These are phyloP conservation scores for Iris pallida DNA, from an alignment of 116 monocot genomes.

Conservation along the genomic window DNA sequence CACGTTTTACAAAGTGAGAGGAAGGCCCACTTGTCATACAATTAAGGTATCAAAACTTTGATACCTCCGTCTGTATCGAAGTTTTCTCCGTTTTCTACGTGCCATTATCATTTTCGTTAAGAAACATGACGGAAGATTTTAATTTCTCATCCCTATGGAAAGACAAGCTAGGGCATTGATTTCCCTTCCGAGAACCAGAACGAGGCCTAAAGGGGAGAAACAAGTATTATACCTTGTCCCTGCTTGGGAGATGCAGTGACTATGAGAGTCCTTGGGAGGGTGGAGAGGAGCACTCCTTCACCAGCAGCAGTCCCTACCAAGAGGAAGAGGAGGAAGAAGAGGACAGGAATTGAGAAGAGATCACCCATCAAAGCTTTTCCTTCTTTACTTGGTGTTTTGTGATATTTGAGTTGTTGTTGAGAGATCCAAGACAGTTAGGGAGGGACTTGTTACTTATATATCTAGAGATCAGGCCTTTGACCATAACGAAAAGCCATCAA, in stretches of 20 bases:
- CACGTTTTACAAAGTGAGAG: too few species aligned
- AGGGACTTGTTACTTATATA: neutral
- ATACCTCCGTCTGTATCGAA: too few species aligned
- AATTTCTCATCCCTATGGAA: too few species aligned
- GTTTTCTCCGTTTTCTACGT: too few species aligned
- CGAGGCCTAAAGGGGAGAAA: too few species aligned
- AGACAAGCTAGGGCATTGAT: too few species aligned
- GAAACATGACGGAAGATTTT: too few species aligned
- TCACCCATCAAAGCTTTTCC: neutral
- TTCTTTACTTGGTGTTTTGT: neutral
- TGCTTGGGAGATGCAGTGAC: conserved; percentile 36
- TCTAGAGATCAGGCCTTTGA: neutral
- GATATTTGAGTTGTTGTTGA: neutral
- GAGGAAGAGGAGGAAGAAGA: neutral
- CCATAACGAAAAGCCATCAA: neutral
- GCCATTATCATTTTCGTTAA: too few species aligned
- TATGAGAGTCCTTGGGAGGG: conserved; percentile 29
- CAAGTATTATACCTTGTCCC: conserved; percentile 38
- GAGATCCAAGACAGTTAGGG: neutral
- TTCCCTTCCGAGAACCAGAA: too few species aligned
- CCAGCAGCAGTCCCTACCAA: conserved; percentile 4
- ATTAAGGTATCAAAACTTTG: too few species aligned
- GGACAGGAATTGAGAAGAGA: neutral
- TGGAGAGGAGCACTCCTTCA: conserved; percentile 34
- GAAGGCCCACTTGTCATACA: too few species aligned